Conservation (phyloP, 345 rosid genomes). For the Populus simonii region DNA sequence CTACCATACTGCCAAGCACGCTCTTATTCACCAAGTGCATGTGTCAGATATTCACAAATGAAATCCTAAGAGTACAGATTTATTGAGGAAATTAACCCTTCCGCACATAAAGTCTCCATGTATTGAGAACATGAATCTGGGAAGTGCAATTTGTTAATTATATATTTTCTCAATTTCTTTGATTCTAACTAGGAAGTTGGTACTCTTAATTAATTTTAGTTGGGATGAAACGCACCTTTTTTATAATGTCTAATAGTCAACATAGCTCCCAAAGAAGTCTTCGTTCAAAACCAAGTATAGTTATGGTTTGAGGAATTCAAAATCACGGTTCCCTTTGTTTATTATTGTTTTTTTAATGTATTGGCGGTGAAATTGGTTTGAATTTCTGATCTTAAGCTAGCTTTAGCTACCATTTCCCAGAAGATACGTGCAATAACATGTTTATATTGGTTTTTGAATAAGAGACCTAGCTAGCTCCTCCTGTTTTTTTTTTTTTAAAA, state of each 20-base stretch:
- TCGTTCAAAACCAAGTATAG: not conserved
- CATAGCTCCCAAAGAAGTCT: not conserved
- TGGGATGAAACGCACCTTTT: not conserved
- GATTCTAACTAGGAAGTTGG: not conserved
- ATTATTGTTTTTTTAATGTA: not conserved
- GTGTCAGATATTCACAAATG: not conserved
- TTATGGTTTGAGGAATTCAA: not conserved
- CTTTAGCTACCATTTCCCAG: not conserved
- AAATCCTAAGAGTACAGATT: not conserved
- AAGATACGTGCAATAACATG: not conserved
- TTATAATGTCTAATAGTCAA: not conserved
- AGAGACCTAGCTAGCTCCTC: too few relatives aligned
- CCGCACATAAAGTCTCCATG: not conserved
- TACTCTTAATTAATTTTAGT: not conserved
- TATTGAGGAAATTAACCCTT: not conserved
- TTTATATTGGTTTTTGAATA: not conserved
- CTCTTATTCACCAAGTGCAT: not conserved
- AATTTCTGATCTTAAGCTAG: not conserved
- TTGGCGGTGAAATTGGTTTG: not conserved
- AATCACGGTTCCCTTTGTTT: not conserved
- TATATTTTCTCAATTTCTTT: not conserved
- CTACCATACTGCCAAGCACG: too few relatives aligned
- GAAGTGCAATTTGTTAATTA: conserved; percentile 10
- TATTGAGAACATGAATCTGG: conserved; percentile 13
- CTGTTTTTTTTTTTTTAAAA: too few relatives aligned